A percentile compares a stretch with the other conserved stretches of the same genome.
phyloP scores from a whole-genome alignment of 106 monocot species.

The Allium cepa region DNA sequence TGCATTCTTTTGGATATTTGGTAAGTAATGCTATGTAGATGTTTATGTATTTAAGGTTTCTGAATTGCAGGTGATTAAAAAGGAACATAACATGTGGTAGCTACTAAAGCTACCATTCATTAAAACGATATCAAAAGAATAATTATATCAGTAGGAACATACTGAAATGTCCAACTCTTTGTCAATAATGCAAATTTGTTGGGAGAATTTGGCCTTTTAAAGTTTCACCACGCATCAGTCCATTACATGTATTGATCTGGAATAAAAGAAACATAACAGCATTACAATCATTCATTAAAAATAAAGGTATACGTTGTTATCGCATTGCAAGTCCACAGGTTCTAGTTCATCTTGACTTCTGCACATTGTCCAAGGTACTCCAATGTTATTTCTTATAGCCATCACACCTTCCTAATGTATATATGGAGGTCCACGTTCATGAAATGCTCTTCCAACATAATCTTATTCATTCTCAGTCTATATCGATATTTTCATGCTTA shows the following conservation, averaged over 20 bases:
- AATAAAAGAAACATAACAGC: neutral
- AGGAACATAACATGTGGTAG: slow-evolving; percentile 80
- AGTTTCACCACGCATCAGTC: slow-evolving; percentile 68
- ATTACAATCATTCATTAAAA: neutral
- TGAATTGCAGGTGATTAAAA: too few relatives aligned
- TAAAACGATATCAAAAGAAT: slow-evolving; percentile 56
- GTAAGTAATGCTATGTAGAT: too few relatives aligned
- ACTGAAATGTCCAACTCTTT: slow-evolving; percentile 85
- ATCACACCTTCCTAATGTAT: slow-evolving; percentile 76
- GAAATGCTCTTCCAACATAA: slow-evolving; percentile 50
- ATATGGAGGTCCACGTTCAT: slow-evolving; percentile 52
- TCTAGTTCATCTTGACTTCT: slow-evolving; percentile 86
- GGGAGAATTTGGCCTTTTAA: slow-evolving; percentile 84
- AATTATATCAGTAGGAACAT: too few relatives aligned
- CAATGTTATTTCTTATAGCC: slow-evolving; percentile 70
- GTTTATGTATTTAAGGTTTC: too few relatives aligned
- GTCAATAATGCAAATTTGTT: slow-evolving; percentile 81
- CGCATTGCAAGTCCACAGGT: slow-evolving; percentile 33
- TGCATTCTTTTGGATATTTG: too few relatives aligned
- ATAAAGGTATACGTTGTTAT: neutral
- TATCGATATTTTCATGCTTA: neutral
- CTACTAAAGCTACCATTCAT: slow-evolving; percentile 75
- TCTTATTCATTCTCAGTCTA: slow-evolving; percentile 90
- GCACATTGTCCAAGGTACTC: slow-evolving; percentile 98
- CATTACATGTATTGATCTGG: slow-evolving; percentile 94